A percentile compares a stretch with the other conserved stretches of the same genome.
phyloP scores from a whole-genome alignment of 257 asterid species.

The Ligustrum vulgare region DNA sequence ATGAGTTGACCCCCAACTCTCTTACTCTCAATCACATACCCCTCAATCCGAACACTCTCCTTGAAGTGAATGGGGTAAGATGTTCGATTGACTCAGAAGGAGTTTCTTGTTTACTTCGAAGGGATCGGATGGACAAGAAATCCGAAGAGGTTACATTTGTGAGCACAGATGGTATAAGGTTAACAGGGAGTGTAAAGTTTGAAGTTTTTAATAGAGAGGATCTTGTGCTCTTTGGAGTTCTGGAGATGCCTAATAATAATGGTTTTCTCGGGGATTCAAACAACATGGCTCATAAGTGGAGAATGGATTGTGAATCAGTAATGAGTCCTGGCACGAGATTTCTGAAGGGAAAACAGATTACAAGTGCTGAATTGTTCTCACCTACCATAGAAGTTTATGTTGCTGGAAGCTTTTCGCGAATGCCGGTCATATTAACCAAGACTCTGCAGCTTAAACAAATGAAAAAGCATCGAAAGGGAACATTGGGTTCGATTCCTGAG shows the following conservation, averaged over 20 bases:
- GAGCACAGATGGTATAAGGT: constrained; percentile 68
- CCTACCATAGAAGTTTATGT: constrained; percentile 86
- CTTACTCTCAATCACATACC: constrained; percentile 77
- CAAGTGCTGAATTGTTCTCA: constrained; percentile 43
- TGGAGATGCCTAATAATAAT: constrained; percentile 56
- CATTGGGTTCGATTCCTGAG: constrained; percentile 76
- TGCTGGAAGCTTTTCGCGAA: constrained; percentile 75
- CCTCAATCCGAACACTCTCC: constrained; percentile 57
- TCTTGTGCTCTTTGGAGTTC: constrained; percentile 63
- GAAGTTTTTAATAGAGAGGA: constrained; percentile 67
- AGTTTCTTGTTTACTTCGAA: constrained; percentile 66
- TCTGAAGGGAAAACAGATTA: constrained; percentile 60
- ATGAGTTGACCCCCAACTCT: constrained; percentile 64
- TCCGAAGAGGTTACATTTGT: constrained; percentile 90
- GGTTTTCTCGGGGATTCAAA: constrained; percentile 57
- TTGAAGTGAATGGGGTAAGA: constrained; percentile 75
- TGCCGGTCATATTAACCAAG: constrained; percentile 77
- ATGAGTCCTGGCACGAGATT: constrained; percentile 55
- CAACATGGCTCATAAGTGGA: constrained; percentile 46
- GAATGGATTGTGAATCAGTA: constrained; percentile 69
- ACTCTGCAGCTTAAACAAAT: constrained; percentile 58
- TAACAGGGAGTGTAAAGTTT: constrained; percentile 71
- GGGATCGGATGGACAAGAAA: constrained; percentile 77
- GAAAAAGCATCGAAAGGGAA: constrained; percentile 62
- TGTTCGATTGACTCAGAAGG: constrained; percentile 67